A percentile compares a stretch with the other conserved stretches of the same genome.
These are phyloP conservation scores for Phaffia australis DNA, from an alignment of 768 basidiomycete genomes.

Conservation along the genomic window DNA sequence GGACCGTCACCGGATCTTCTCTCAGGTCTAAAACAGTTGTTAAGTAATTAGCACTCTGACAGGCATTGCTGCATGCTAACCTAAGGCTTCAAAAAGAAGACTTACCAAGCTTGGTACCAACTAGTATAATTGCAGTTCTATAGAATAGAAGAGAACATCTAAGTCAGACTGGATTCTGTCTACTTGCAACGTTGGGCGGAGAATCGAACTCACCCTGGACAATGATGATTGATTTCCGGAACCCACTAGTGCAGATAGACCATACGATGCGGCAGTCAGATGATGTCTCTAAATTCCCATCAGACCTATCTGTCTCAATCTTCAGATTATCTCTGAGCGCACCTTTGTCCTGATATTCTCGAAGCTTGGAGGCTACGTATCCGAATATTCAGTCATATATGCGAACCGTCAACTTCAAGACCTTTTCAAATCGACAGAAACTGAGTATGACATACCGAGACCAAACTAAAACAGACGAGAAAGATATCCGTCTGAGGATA, in stretches of 20 bases:
- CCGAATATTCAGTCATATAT: constrained; percentile 29
- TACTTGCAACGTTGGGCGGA: too few species aligned
- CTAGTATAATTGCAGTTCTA: constrained; percentile 79
- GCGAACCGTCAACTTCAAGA: neutral
- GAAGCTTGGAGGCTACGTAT: constrained; percentile 56
- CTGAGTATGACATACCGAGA: constrained; percentile 10
- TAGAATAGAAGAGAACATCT: constrained; percentile 29
- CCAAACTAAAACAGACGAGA: constrained; percentile 72
- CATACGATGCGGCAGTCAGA: neutral
- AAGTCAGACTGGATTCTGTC: constrained; percentile 19
- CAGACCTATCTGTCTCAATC: too few species aligned
- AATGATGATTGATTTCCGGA: constrained; percentile 17
- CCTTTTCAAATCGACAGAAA: neutral
- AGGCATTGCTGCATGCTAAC: too few species aligned
- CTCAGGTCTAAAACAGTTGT: constrained; percentile 55
- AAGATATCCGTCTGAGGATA: constrained; percentile 99
- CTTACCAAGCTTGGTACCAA: constrained; percentile 60
- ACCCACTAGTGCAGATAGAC: constrained; percentile 19
- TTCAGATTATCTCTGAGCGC: constrained; percentile 1
- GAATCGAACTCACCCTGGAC: constrained; percentile 2
- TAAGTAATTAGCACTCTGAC: too few species aligned
- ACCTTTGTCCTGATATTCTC: constrained; percentile 59
- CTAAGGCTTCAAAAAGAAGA: neutral
- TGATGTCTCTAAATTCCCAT: neutral
- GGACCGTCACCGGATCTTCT: constrained; percentile 65